Percentiles rank a stretch among this genome's conserved stretches.
phyloP scores from a whole-genome alignment of 2,329 filamentous ascomycete genomes.

The Penicillium sp. region DNA sequence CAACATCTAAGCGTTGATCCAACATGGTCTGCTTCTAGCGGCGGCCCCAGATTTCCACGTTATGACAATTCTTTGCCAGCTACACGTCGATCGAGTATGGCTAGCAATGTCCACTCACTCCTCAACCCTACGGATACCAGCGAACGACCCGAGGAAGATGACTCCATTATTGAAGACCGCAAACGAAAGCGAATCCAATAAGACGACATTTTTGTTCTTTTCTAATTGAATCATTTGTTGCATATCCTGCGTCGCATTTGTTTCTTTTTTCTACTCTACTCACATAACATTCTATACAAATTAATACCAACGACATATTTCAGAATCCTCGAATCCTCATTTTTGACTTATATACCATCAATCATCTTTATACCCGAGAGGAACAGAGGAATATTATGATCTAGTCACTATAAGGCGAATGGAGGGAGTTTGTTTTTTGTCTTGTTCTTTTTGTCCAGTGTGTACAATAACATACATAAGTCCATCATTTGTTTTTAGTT shows the following conservation, averaged over 20 bases:
- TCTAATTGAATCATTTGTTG: background rate
- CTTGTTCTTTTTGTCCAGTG: background rate
- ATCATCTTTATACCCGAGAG: constrained; percentile 10
- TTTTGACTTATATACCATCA: constrained; percentile 1
- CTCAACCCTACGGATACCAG: constrained; percentile 66
- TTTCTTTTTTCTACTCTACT: background rate
- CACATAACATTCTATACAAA: background rate
- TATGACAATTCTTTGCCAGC: constrained; percentile 49
- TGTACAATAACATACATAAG: constrained; percentile 3
- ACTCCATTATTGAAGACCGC: constrained; percentile 54
- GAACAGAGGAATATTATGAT: background rate
- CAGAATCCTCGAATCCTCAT: background rate
- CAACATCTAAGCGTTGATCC: constrained; percentile 46
- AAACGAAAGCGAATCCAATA: constrained; percentile 58
- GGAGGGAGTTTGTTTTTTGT: constrained; percentile 2
- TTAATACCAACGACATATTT: background rate
- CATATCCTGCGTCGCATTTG: background rate
- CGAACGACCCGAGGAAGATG: constrained; percentile 62
- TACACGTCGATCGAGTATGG: constrained; percentile 67
- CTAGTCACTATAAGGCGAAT: constrained; percentile 6
- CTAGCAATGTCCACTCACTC: constrained; percentile 64
- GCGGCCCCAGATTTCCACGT: constrained; percentile 37
- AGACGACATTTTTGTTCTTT: constrained; percentile 13
- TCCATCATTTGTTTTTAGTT: background rate
- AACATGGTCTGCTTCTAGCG: constrained; percentile 50